phyloP scores from a whole-genome alignment of 352 stramenopile species.

The Pythium rhizo-oryzae region DNA sequence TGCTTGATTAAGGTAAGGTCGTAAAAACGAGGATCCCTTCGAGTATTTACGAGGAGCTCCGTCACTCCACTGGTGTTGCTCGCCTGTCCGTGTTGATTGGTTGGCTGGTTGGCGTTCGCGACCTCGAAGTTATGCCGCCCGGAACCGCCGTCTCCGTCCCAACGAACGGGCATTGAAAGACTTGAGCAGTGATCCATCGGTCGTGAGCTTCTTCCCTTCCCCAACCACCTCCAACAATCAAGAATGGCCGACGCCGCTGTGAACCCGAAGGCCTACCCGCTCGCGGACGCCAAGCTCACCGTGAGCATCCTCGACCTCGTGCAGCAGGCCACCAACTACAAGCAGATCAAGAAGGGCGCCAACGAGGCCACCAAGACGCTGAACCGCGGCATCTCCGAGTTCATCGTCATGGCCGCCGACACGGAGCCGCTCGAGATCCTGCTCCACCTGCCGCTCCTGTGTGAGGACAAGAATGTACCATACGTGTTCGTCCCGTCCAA shows the following conservation, averaged over 20 bases:
- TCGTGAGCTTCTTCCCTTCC: conserved; percentile 72
- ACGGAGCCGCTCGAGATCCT: conserved; percentile 99
- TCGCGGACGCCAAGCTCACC: conserved; percentile 98
- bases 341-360: conserved; percentile 99
- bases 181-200: conserved; percentile 86
- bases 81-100: conserved; percentile 20
- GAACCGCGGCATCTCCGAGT: conserved; percentile 99
- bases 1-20: not conserved
- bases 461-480: conserved; percentile 98
- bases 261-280: conserved; percentile 97
- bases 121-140: conserved; percentile 27
- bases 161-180: conserved; percentile 19
- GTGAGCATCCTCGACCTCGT: conserved; percentile 99
- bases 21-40: conserved; percentile 7
- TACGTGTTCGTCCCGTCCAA: conserved; percentile 96
- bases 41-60: conserved; percentile 21
- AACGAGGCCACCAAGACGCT: conserved; percentile 99
- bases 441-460: conserved; percentile 98
- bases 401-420: conserved; percentile 99
- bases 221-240: conserved; percentile 13
- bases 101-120: conserved; percentile 23
- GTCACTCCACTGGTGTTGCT: conserved; percentile 4
- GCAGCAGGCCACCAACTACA: conserved; percentile 99
- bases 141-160: not conserved
- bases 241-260: conserved; percentile 73